Evolutionary conservation across 306 rosid species (phyloP).

Genomic region (Lotus japonicus): DNA sequence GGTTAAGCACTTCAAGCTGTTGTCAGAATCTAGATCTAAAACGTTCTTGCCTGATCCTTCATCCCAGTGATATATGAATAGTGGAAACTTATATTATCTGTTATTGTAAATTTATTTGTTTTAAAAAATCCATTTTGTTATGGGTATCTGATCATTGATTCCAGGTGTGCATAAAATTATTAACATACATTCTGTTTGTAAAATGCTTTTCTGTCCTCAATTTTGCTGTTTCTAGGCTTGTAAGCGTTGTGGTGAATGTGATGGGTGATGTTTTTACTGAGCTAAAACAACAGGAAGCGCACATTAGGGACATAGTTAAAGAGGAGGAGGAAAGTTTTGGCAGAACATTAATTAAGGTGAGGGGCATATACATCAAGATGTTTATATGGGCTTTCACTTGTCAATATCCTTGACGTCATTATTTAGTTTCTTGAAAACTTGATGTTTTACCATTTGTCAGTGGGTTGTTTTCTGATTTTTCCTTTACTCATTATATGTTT

Average conservation of each 20-base stretch:
- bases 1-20: background rate
- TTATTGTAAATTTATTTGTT: background rate
- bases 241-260: slow-evolving; percentile 47
- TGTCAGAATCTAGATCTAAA: background rate
- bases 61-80: background rate
- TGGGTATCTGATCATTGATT: background rate
- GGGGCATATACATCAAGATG: background rate
- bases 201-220: background rate
- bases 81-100: background rate
- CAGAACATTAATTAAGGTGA: slow-evolving; percentile 85
- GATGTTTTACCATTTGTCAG: background rate
- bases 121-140: background rate
- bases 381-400: slow-evolving; percentile 1
- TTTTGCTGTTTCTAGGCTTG: slow-evolving; percentile 60
- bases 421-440: background rate
- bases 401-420: background rate
- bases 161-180: background rate
- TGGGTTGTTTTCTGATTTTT: slow-evolving; percentile 2
- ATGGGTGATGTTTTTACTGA: slow-evolving; percentile 88
- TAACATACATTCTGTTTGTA: background rate
- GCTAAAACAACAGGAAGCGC: slow-evolving; percentile 58
- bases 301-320: slow-evolving; percentile 58
- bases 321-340: slow-evolving; percentile 98
- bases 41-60: background rate
- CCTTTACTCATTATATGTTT: background rate